Percentiles rank a stretch among this genome's conserved stretches.
These are phyloP conservation scores for Cyberlindnera euphorbiiphila DNA, from an alignment of 805 yeast species.

Conservation along the genomic window DNA sequence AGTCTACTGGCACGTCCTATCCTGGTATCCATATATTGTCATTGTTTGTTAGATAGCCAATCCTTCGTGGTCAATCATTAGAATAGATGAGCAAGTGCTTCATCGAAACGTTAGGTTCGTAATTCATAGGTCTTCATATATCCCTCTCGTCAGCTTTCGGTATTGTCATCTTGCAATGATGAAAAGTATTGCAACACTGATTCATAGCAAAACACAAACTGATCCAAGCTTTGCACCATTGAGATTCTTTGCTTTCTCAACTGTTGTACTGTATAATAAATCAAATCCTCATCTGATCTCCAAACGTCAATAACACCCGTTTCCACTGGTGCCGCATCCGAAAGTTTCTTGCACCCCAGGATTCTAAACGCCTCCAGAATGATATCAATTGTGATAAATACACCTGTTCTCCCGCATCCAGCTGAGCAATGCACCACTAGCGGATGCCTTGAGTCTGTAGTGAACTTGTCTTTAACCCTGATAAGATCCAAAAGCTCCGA, in stretches of 20 bases:
- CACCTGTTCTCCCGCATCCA: constrained; percentile 96
- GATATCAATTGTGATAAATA: constrained; percentile 66
- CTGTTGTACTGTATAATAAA: constrained; percentile 58
- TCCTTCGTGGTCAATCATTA: no score
- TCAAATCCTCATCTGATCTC: constrained; percentile 42
- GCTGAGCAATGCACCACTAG: constrained; percentile 91
- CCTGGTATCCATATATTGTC: no score
- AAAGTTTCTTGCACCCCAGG: not conserved
- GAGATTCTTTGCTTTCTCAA: constrained; percentile 73
- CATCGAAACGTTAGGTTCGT: no score
- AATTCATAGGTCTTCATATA: no score
- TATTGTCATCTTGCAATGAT: not conserved
- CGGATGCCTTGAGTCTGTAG: constrained; percentile 36
- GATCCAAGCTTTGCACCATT: constrained; percentile 81
- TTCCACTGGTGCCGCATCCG: not conserved
- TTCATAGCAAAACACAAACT: constrained; percentile 72
- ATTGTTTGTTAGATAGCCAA: no score
- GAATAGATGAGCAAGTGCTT: not conserved
- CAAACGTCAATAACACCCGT: constrained; percentile 12
- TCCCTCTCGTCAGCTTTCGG: no score
- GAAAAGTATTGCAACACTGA: constrained; percentile 32
- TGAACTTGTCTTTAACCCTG: constrained; percentile 29
- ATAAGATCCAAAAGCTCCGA: constrained; percentile 30
- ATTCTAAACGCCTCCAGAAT: constrained; percentile 19
- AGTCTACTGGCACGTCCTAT: no score